phyloP scores from a whole-genome alignment of 768 basidiomycete genomes.

The Pleurotus sapidus region DNA sequence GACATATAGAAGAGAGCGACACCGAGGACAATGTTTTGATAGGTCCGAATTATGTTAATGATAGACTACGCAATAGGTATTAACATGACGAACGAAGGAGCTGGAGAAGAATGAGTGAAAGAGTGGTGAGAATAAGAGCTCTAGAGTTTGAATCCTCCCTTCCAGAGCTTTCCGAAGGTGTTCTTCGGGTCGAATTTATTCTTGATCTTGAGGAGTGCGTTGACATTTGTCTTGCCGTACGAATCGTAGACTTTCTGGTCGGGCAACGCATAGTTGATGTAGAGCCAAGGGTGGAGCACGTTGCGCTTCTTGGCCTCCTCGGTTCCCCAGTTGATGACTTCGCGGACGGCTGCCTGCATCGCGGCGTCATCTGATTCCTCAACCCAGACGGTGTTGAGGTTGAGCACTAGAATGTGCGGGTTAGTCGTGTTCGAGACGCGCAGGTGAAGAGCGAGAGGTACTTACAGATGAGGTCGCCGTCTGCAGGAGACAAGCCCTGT shows the following conservation, averaged over 20 bases:
- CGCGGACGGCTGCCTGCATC: conserved; percentile 1
- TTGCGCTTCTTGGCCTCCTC: conserved; percentile 6
- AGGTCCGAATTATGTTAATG: too few species aligned
- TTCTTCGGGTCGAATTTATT: neutral
- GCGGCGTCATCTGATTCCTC: conserved; percentile 9
- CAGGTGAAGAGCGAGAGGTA: neutral
- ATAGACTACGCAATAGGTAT: too few species aligned
- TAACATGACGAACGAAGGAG: neutral
- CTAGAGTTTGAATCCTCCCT: conserved; percentile 4
- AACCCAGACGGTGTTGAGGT: conserved; percentile 7
- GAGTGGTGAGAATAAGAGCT: neutral
- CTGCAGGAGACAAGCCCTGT: conserved; percentile 2
- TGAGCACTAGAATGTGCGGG: neutral
- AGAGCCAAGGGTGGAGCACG: conserved; percentile 6
- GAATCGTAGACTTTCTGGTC: conserved; percentile 7
- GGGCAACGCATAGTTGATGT: conserved; percentile 9
- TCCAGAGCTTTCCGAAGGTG: conserved; percentile 1
- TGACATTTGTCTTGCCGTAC: neutral
- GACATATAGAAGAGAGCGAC: too few species aligned
- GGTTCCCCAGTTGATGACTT: conserved; percentile 2
- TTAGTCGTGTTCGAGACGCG: neutral
- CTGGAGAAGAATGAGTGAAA: too few species aligned
- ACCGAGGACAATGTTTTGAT: too few species aligned
- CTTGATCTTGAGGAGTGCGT: neutral
- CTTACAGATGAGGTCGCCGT: conserved; percentile 11